phyloP scores from a whole-genome alignment of 2,329 filamentous ascomycete species.

The Alternaria hordeiaustralica region DNA sequence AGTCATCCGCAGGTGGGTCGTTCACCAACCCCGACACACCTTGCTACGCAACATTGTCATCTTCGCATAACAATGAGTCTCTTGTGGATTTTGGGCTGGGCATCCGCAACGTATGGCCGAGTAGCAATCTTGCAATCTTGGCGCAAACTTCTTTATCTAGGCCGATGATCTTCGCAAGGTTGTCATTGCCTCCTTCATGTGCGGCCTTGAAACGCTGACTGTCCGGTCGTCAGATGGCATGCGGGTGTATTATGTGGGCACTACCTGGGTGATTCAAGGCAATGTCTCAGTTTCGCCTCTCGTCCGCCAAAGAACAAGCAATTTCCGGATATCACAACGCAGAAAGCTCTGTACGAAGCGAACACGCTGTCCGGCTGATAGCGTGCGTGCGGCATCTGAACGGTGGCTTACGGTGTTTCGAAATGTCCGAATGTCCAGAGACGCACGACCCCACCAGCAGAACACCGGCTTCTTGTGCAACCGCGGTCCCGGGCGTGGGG shows the following conservation, averaged over 20 bases:
- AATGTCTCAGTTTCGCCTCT: background rate
- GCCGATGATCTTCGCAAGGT: background rate
- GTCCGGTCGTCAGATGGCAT: background rate
- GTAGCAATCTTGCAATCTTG: background rate
- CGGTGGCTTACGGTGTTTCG: background rate
- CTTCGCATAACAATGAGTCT: background rate
- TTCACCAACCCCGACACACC: background rate
- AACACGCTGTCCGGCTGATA: background rate
- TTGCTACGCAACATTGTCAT: background rate
- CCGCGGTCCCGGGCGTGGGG: background rate
- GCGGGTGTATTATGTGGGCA: background rate
- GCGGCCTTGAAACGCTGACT: background rate
- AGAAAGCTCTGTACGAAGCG: background rate
- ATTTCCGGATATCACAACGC: background rate
- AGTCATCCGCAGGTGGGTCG: background rate
- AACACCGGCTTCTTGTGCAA: background rate
- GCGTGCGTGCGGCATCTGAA: background rate
- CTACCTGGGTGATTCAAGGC: background rate
- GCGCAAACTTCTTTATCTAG: background rate
- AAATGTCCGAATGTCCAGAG: background rate
- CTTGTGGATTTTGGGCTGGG: background rate
- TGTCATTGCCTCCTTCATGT: background rate
- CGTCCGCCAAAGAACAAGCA: background rate
- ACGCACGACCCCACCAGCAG: background rate
- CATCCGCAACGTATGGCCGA: background rate